A percentile compares a stretch with the other conserved stretches of the same genome.
These are phyloP conservation scores for Globisporangium camurandrum DNA, from an alignment of 352 stramenopile genomes.

Conservation along the genomic window DNA sequence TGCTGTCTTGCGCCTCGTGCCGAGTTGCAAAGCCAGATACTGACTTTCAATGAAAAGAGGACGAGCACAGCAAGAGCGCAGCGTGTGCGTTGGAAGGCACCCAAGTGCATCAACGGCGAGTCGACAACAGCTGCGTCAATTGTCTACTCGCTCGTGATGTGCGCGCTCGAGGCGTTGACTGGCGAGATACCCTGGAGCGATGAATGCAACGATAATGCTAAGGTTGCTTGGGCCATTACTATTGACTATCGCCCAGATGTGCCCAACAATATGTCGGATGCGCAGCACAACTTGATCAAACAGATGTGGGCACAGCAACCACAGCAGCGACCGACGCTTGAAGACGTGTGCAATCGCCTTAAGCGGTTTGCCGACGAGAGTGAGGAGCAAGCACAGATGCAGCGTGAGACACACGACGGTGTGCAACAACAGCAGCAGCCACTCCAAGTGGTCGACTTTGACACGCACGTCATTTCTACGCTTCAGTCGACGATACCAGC, in stretches of 20 bases:
- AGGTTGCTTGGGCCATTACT: background rate
- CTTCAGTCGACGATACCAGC: background rate
- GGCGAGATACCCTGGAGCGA: background rate
- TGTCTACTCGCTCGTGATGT: conserved; percentile 3
- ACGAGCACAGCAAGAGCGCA: background rate
- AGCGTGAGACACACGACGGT: background rate
- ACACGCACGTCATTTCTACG: background rate
- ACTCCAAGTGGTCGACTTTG: background rate
- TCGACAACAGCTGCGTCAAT: background rate
- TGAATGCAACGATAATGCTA: background rate
- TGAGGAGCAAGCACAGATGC: background rate
- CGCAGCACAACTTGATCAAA: background rate
- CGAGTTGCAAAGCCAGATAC: no score
- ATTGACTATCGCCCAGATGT: background rate
- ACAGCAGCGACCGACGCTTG: background rate
- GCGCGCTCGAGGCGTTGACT: conserved; percentile 1
- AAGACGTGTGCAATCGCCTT: background rate
- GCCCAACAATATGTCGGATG: background rate
- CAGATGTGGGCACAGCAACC: background rate
- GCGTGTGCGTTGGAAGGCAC: background rate
- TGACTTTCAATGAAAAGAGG: background rate
- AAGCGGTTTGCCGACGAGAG: background rate
- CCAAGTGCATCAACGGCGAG: background rate
- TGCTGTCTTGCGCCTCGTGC: background rate
- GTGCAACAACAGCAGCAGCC: background rate